These are phyloP conservation scores for Ceratobasidium papillatum DNA, from an alignment of 1,284 basidiomycete genomes.

Conservation along the genomic window DNA sequence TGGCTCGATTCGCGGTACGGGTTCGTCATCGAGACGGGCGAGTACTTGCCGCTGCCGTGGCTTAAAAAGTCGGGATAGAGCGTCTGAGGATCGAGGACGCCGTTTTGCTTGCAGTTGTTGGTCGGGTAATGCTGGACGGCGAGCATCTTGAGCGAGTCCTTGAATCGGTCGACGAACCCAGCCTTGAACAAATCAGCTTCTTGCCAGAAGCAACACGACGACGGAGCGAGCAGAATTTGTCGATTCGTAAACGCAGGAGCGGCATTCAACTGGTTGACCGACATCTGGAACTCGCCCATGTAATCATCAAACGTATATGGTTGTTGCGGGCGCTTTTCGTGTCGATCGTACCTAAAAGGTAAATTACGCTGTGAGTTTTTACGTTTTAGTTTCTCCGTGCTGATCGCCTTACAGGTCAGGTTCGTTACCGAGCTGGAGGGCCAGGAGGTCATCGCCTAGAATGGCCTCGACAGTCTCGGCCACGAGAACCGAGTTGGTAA, in stretches of 20 bases:
- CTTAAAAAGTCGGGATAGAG: constrained; percentile 53
- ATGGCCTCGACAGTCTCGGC: constrained; percentile 60
- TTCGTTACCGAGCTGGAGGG: constrained; percentile 66
- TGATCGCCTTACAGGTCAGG: constrained; percentile 66
- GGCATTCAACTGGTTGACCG: constrained; percentile 56
- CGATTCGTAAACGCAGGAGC: constrained; percentile 55
- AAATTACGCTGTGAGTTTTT: constrained; percentile 46
- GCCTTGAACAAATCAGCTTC: constrained; percentile 52
- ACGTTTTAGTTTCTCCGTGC: constrained; percentile 51
- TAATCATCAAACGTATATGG: constrained; percentile 59
- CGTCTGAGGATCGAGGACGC: constrained; percentile 50
- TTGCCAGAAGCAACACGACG: constrained; percentile 58
- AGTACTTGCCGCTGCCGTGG: constrained; percentile 50
- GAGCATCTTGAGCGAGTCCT: constrained; percentile 50
- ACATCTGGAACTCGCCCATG: constrained; percentile 59
- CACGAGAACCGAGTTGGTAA: constrained; percentile 62
- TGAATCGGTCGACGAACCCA: constrained; percentile 51
- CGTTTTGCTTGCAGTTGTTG: constrained; percentile 46
- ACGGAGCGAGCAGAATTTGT: constrained; percentile 69
- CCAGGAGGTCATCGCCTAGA: constrained; percentile 67
- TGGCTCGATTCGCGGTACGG: constrained; percentile 47
- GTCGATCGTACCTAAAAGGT: constrained; percentile 40
- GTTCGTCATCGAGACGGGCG: constrained; percentile 46
- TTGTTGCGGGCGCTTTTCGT: constrained; percentile 47
- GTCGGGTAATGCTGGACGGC: constrained; percentile 46